A percentile compares a stretch with the other conserved stretches of the same genome.
Evolutionary conservation across 805 yeast species (phyloP).

Genomic region (Metschnikowia bowlesiae): DNA sequence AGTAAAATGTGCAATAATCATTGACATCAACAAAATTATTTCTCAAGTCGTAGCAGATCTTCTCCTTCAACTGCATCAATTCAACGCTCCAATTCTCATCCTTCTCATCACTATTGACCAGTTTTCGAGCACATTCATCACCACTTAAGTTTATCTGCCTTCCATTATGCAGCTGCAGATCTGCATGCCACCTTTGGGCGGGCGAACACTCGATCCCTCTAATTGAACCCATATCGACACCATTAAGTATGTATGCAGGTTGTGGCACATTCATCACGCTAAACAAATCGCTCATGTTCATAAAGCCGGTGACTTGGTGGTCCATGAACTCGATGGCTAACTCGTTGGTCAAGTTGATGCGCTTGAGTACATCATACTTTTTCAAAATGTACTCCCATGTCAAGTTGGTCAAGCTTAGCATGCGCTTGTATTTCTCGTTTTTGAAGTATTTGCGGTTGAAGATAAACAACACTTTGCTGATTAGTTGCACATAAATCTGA

Average conservation of each 20-base stretch:
- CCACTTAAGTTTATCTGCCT: background rate
- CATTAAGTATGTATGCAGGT: conserved; percentile 21
- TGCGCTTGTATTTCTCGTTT: conserved; percentile 42
- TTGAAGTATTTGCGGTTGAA: conserved; percentile 43
- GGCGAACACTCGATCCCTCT: conserved; percentile 5
- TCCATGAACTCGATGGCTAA: conserved; percentile 33
- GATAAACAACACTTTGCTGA: conserved; percentile 40
- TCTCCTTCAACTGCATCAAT: conserved; percentile 31
- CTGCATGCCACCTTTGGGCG: background rate
- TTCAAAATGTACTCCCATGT: conserved; percentile 42
- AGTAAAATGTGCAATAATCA: conserved; percentile 42
- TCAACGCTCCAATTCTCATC: conserved; percentile 23
- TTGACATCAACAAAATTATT: conserved; percentile 42
- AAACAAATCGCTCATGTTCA: conserved; percentile 39
- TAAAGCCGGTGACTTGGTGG: conserved; percentile 36
- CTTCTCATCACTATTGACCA: background rate
- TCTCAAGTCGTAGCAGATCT: conserved; percentile 37
- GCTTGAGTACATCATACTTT: conserved; percentile 27
- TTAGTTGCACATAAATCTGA: conserved; percentile 34
- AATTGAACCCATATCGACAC: conserved; percentile 10
- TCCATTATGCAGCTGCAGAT: background rate
- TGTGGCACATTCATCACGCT: conserved; percentile 42
- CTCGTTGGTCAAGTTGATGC: conserved; percentile 22
- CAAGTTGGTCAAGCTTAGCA: conserved; percentile 39
- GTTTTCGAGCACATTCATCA: background rate